Conservation (phyloP, 495 filamentous ascomycete species). For the Aspergillus leporis region DNA sequence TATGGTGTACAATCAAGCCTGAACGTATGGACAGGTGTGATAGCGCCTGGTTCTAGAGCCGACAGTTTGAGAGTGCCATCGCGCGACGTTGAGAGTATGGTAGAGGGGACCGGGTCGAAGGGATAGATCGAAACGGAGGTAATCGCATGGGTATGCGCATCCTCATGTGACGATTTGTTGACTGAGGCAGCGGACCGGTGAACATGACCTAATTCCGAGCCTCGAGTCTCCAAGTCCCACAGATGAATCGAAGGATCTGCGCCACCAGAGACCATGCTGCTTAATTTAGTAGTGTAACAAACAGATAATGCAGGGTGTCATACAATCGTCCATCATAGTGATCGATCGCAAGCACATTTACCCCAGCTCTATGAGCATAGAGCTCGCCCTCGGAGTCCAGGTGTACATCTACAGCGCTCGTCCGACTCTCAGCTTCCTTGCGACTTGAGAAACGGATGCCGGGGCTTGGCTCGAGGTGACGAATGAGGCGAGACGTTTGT, state of each 20-base stretch:
- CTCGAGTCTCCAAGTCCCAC: slow-evolving; percentile 73
- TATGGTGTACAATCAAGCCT: slow-evolving; percentile 70
- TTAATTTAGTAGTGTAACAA: slow-evolving; percentile 29
- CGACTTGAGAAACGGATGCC: slow-evolving; percentile 67
- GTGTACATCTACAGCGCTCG: slow-evolving; percentile 14
- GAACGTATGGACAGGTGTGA: slow-evolving; percentile 61
- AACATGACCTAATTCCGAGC: slow-evolving; percentile 41
- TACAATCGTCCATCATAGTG: slow-evolving; percentile 76
- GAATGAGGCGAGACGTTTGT: slow-evolving; percentile 60
- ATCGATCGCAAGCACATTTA: slow-evolving; percentile 74
- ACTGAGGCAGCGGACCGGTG: slow-evolving; percentile 51
- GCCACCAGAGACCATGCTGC: slow-evolving; percentile 81
- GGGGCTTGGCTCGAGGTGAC: slow-evolving; percentile 60
- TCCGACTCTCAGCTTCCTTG: slow-evolving; percentile 27
- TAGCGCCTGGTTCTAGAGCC: slow-evolving; percentile 55
- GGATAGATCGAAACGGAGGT: slow-evolving; percentile 88
- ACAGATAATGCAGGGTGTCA: slow-evolving; percentile 25
- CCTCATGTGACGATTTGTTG: slow-evolving; percentile 42
- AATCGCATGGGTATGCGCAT: slow-evolving; percentile 73
- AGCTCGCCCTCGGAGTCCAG: slow-evolving; percentile 29
- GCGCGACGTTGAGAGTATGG: slow-evolving; percentile 82
- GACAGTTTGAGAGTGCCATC: slow-evolving; percentile 83
- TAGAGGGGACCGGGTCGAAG: slow-evolving; percentile 66
- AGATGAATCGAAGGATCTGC: slow-evolving; percentile 75
- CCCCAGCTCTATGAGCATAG: slow-evolving; percentile 72